These are phyloP conservation scores for Medicago ruthenica DNA, from an alignment of 306 rosid genomes.

Conservation along the genomic window DNA sequence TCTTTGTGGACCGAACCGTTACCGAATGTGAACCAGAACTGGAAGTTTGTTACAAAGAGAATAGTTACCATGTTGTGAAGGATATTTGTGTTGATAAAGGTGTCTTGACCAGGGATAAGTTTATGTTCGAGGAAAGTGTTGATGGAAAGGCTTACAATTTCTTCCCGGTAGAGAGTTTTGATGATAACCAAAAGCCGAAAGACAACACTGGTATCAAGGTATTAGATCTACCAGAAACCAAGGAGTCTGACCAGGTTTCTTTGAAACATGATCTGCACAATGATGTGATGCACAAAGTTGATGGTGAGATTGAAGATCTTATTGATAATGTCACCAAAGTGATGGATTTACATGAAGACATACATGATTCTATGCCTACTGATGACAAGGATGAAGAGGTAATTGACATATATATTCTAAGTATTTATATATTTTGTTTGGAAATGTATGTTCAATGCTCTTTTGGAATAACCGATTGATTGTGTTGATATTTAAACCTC, in stretches of 20 bases:
- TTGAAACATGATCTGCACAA: conserved; percentile 34
- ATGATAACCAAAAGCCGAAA: no score
- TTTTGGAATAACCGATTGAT: conserved; percentile 9
- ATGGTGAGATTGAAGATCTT: conserved; percentile 33
- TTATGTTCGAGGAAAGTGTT: conserved; percentile 49
- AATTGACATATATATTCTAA: conserved; percentile 32
- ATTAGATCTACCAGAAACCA: conserved; percentile 39
- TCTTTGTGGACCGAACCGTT: conserved; percentile 61
- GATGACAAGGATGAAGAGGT: conserved; percentile 60
- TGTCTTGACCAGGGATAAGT: conserved; percentile 54
- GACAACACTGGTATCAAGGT: conserved; percentile 44
- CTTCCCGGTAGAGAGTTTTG: conserved; percentile 40
- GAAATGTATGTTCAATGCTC: conserved; percentile 21
- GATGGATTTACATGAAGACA: conserved; percentile 25
- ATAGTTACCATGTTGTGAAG: conserved; percentile 62
- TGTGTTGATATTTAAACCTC: not conserved
- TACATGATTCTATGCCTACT: conserved; percentile 31
- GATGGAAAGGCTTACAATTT: conserved; percentile 51
- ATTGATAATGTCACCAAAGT: conserved; percentile 43
- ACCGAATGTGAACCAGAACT: conserved; percentile 71
- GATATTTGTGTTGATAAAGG: conserved; percentile 88
- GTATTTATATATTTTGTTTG: conserved; percentile 2
- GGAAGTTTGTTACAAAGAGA: conserved; percentile 66
- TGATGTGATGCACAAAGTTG: conserved; percentile 39
- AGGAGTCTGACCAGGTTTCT: conserved; percentile 47